These are phyloP conservation scores for Lactifluus echinatus DNA, from an alignment of 768 basidiomycete genomes.

Conservation along the genomic window DNA sequence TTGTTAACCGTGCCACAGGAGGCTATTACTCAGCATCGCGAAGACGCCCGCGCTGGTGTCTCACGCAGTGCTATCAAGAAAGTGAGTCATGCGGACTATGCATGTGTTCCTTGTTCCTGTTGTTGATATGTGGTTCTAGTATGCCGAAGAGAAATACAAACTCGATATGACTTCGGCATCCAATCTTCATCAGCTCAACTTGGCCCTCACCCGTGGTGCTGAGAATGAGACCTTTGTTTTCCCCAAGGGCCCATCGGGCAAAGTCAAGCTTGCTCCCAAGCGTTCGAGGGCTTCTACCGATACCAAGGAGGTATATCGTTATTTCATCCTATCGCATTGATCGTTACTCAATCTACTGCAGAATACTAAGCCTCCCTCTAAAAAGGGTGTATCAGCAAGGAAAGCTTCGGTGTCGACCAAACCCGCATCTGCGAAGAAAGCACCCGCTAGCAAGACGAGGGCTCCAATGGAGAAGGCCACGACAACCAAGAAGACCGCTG, in stretches of 20 bases:
- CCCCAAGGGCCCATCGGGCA: constrained; percentile 60
- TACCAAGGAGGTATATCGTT: constrained; percentile 49
- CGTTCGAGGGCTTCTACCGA: constrained; percentile 30
- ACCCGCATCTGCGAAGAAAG: constrained; percentile 30
- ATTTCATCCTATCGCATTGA: not conserved
- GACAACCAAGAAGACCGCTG: constrained; percentile 26
- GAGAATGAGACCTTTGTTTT: constrained; percentile 45
- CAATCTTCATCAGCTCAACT: constrained; percentile 40
- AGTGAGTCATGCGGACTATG: constrained; percentile 17
- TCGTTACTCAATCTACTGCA: constrained; percentile 18
- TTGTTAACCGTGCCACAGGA: constrained; percentile 38
- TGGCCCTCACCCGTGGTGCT: constrained; percentile 45
- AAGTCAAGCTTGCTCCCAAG: constrained; percentile 67
- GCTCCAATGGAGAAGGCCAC: constrained; percentile 28
- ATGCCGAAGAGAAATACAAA: constrained; percentile 47
- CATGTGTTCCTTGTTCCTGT: not conserved
- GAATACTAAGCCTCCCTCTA: constrained; percentile 31
- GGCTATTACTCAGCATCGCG: constrained; percentile 57
- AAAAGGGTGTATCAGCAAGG: constrained; percentile 21
- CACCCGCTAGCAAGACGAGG: constrained; percentile 25
- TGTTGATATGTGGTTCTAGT: constrained; percentile 28
- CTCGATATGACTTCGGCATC: constrained; percentile 37
- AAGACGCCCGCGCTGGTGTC: constrained; percentile 62
- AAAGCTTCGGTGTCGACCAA: constrained; percentile 24
- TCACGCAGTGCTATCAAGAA: constrained; percentile 71